A percentile compares a stretch with the other conserved stretches of the same genome.
Conservation (phyloP, 2,329 filamentous ascomycete genomes). For the Cordyceps javanica region DNA sequence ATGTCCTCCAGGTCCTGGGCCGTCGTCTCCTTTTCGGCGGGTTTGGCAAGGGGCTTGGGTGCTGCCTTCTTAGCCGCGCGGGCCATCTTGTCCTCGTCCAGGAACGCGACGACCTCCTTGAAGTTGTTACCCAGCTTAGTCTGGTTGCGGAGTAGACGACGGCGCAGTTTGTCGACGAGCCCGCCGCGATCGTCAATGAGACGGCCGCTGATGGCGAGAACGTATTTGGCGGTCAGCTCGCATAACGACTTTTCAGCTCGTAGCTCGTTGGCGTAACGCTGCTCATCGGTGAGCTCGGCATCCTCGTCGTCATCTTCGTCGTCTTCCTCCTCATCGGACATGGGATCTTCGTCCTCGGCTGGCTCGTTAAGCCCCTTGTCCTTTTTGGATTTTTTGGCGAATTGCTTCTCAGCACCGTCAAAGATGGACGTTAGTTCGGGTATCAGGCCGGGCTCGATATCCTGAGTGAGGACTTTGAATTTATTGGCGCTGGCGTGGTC, state of each 20-base stretch:
- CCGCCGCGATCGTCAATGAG: constrained; percentile 62
- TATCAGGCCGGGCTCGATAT: constrained; percentile 57
- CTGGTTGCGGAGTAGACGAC: constrained; percentile 72
- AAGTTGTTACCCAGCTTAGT: constrained; percentile 76
- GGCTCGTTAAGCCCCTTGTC: constrained; percentile 52
- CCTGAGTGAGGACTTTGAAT: constrained; percentile 50
- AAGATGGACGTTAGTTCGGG: constrained; percentile 73
- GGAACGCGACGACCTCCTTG: constrained; percentile 72
- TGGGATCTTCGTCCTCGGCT: constrained; percentile 66
- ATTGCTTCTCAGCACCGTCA: constrained; percentile 67
- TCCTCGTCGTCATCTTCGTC: constrained; percentile 51
- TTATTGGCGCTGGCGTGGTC: constrained; percentile 23
- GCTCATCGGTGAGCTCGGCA: constrained; percentile 46
- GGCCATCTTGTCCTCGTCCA: constrained; percentile 62
- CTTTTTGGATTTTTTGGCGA: constrained; percentile 62
- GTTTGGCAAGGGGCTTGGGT: constrained; percentile 17
- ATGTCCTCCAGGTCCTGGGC: constrained; percentile 27
- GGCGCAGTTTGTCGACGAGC: constrained; percentile 57
- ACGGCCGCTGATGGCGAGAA: constrained; percentile 70
- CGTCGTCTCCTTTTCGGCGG: constrained; percentile 30
- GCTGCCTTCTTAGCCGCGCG: constrained; percentile 36
- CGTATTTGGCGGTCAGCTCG: constrained; percentile 76
- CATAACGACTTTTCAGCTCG: constrained; percentile 81
- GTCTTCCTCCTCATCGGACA: constrained; percentile 55
- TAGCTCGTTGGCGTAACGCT: constrained; percentile 59